Evolutionary conservation across 2,329 filamentous ascomycete genomes (phyloP).

Genomic region (Ilyonectria sp.): DNA sequence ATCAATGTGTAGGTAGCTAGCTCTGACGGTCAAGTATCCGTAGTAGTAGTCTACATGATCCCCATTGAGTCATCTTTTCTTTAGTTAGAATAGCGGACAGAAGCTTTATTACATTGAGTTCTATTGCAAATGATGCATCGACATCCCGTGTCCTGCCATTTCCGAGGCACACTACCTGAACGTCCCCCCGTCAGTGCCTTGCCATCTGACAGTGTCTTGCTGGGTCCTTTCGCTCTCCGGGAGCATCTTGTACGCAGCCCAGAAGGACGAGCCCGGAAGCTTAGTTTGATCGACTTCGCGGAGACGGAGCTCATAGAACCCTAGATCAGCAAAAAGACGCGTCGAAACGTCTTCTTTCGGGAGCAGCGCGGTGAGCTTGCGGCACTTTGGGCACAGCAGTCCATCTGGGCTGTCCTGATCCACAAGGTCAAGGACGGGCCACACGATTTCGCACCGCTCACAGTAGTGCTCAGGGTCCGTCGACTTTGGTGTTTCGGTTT

Average conservation of each 20-base stretch:
- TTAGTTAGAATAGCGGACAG: no score
- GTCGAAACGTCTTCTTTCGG: background rate
- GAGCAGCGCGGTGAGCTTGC: background rate
- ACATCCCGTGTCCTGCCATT: no score
- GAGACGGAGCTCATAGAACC: background rate
- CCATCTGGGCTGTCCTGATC: background rate
- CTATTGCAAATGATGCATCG: no score
- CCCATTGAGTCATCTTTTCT: no score
- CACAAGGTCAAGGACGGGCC: background rate
- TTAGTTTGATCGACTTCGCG: background rate
- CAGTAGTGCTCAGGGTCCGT: background rate
- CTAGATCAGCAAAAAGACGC: background rate
- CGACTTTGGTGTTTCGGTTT: background rate
- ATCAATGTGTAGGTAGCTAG: no score
- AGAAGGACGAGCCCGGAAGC: background rate
- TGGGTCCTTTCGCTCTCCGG: background rate
- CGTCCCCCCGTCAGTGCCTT: background rate
- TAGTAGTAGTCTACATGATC: no score
- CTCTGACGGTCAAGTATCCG: no score
- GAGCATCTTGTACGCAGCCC: background rate
- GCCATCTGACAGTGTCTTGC: background rate
- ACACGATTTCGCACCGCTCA: background rate
- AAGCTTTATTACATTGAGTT: no score
- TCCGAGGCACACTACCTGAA: no score
- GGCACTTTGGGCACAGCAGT: background rate